A percentile compares a stretch with the other conserved stretches of the same genome.
phyloP scores from a whole-genome alignment of 2,329 filamentous ascomycete genomes.

The Botrytis paeoniae region DNA sequence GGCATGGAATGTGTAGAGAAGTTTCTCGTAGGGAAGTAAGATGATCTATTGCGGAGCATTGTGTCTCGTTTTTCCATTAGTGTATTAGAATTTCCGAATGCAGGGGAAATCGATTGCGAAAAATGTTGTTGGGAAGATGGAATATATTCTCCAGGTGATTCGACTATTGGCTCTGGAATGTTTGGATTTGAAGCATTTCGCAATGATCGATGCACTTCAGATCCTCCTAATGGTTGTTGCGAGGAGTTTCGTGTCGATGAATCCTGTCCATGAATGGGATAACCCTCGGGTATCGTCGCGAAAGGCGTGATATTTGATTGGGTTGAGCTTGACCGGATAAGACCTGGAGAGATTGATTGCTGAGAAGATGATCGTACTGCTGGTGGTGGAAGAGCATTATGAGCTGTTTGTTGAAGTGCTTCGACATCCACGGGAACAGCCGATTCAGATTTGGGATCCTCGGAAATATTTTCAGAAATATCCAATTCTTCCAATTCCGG shows the following conservation, averaged over 20 bases:
- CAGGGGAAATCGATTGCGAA: constrained; percentile 25
- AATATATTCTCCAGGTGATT: constrained; percentile 39
- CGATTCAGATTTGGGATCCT: constrained; percentile 46
- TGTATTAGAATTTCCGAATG: constrained; percentile 40
- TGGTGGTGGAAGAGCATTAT: constrained; percentile 23
- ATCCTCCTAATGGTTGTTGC: constrained; percentile 9
- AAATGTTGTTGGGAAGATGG: not conserved
- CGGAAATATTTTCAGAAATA: constrained; percentile 43
- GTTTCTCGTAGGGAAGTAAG: constrained; percentile 21
- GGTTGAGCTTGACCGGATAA: constrained; percentile 26
- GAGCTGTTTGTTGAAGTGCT: constrained; percentile 62
- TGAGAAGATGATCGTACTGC: constrained; percentile 27
- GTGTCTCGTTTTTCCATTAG: constrained; percentile 54
- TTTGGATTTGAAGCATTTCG: constrained; percentile 39
- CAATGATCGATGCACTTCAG: constrained; percentile 22
- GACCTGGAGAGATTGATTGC: constrained; percentile 20
- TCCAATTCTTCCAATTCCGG: constrained; percentile 64
- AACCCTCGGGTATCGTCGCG: not conserved
- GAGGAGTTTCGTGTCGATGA: not conserved
- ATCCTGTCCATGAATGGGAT: not conserved
- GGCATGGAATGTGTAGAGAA: constrained; percentile 14
- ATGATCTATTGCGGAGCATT: constrained; percentile 42
- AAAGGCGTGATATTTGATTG: constrained; percentile 22
- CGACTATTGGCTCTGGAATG: constrained; percentile 37
- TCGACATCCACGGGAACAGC: constrained; percentile 61